These are phyloP conservation scores for Wallemia ichthyophaga DNA, from an alignment of 1,284 basidiomycete species.

Conservation along the genomic window DNA sequence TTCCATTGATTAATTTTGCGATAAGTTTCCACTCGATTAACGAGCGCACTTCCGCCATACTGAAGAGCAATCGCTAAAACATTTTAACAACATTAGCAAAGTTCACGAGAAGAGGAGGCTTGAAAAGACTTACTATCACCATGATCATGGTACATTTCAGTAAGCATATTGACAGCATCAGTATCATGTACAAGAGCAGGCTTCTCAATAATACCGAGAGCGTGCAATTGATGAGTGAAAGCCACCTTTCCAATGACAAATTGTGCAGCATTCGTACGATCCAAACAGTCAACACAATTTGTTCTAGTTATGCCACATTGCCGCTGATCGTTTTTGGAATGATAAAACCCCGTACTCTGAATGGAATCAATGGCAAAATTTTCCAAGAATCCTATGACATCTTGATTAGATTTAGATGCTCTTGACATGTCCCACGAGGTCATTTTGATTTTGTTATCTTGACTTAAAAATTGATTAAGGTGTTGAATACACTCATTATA, in stretches of 20 bases:
- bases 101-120: background rate
- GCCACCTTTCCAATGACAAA: conserved; percentile 93
- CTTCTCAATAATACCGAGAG: conserved; percentile 54
- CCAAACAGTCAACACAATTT: conserved; percentile 88
- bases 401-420: conserved; percentile 58
- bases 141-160: conserved; percentile 96
- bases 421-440: conserved; percentile 89
- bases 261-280: conserved; percentile 89
- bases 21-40: conserved; percentile 91
- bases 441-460: conserved; percentile 60
- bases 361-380: conserved; percentile 85
- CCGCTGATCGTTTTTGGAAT: conserved; percentile 33
- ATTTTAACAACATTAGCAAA: no score
- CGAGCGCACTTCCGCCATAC: conserved; percentile 82
- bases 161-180: conserved; percentile 86
- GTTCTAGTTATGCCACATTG: conserved; percentile 74
- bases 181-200: conserved; percentile 75
- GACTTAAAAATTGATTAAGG: conserved; percentile 79
- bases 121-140: conserved; percentile 39
- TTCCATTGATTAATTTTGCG: conserved; percentile 83
- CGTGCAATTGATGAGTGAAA: conserved; percentile 80
- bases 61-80: conserved; percentile 66
- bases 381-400: conserved; percentile 83
- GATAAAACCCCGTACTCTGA: conserved; percentile 76
- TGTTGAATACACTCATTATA: conserved; percentile 79